These are phyloP conservation scores for Trapa incisa DNA, from an alignment of 345 rosid species.

Conservation along the genomic window DNA sequence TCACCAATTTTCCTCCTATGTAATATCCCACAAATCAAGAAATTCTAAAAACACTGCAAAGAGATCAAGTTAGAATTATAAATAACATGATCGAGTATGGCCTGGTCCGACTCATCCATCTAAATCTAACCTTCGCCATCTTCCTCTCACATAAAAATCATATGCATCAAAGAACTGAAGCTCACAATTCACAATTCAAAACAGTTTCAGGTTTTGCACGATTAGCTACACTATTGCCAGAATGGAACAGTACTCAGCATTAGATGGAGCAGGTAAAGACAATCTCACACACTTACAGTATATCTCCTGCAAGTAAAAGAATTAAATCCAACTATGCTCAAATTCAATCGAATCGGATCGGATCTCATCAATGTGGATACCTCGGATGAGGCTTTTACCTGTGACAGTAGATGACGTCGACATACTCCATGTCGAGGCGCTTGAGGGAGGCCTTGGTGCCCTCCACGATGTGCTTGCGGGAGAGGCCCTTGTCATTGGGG, in stretches of 20 bases:
- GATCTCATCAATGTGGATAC: not conserved
- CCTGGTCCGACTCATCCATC: not conserved
- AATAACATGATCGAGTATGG: not conserved
- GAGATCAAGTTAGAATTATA: not conserved
- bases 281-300: no score
- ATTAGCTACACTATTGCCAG: not conserved
- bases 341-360: not conserved
- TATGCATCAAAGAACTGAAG: not conserved
- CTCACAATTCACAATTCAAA: not conserved
- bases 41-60: not conserved
- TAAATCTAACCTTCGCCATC: not conserved
- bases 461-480: constrained; percentile 83
- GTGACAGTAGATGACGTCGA: constrained; percentile 82
- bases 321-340: not conserved
- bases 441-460: constrained; percentile 91
- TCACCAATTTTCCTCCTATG: not conserved
- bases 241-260: not conserved
- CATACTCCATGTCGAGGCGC: constrained; percentile 85
- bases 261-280: no score
- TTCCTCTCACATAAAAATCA: not conserved
- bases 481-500: constrained; percentile 85
- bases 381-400: constrained; percentile 16
- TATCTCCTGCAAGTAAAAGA: not conserved
- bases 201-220: not conserved
- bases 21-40: not conserved